These are phyloP conservation scores for Taphrina deformans DNA, from an alignment of 1,139 yeast genomes.

Conservation along the genomic window DNA sequence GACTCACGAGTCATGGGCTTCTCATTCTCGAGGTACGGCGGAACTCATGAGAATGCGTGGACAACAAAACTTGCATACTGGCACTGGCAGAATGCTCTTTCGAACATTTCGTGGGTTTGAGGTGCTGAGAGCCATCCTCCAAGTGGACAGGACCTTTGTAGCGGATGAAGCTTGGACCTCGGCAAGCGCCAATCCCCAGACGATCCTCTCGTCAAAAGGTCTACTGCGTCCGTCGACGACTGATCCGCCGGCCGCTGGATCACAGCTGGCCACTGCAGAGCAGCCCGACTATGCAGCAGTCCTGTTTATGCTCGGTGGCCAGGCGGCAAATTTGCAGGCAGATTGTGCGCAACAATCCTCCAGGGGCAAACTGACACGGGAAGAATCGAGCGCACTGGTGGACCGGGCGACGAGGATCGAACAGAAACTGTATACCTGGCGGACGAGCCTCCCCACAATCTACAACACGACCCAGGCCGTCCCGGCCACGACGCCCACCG, in stretches of 20 bases:
- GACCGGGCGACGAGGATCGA: background rate
- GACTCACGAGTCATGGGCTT: conserved; percentile 15
- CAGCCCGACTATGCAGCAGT: conserved; percentile 21
- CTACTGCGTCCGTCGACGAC: background rate
- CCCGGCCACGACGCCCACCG: background rate
- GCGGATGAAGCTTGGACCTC: conserved; percentile 26
- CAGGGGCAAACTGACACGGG: background rate
- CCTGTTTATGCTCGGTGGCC: conserved; percentile 19
- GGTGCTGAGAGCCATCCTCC: conserved; percentile 17
- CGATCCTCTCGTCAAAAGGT: background rate
- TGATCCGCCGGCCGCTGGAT: background rate
- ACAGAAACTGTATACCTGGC: conserved; percentile 1
- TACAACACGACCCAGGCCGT: background rate
- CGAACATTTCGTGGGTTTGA: conserved; percentile 26
- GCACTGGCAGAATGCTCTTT: conserved; percentile 18
- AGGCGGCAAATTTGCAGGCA: conserved; percentile 16
- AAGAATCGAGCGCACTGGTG: background rate
- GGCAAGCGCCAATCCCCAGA: background rate
- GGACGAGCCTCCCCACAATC: conserved; percentile 1
- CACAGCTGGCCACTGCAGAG: background rate
- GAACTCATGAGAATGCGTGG: conserved; percentile 25
- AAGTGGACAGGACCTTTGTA: conserved; percentile 13
- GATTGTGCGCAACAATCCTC: background rate
- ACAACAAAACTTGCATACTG: background rate
- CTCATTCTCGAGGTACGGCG: conserved; percentile 26